phyloP scores from a whole-genome alignment of 345 rosid species.

The Brassica rapa region DNA sequence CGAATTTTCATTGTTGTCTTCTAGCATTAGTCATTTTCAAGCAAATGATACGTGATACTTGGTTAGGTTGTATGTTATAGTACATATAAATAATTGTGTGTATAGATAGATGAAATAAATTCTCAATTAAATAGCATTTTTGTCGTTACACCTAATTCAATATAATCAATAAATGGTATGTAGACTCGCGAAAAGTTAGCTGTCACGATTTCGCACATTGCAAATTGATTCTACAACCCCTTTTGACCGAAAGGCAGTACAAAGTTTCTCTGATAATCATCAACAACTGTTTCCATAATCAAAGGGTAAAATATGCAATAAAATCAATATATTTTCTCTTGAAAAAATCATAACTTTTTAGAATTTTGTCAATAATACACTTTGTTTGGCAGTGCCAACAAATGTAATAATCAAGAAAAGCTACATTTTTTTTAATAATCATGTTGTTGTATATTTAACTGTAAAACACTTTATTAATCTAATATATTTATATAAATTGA shows the following conservation, averaged over 20 bases:
- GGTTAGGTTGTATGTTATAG: not conserved
- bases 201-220: conserved; percentile 34
- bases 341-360: not conserved
- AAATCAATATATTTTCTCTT: not conserved
- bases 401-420: not conserved
- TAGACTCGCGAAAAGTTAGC: conserved; percentile 31
- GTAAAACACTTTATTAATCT: not conserved
- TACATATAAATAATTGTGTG: not conserved
- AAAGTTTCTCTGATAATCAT: conserved; percentile 15
- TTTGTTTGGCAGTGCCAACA: not conserved
- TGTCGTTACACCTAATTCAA: conserved; percentile 24
- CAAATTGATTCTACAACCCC: not conserved
- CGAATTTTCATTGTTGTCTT: not conserved
- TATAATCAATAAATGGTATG: not conserved
- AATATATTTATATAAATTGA: not conserved
- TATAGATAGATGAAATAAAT: conserved; percentile 15
- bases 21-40: not conserved
- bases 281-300: conserved; percentile 20
- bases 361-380: not conserved
- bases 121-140: conserved; percentile 21
- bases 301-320: not conserved
- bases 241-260: conserved; percentile 36
- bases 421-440: too few species aligned
- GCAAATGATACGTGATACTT: not conserved
- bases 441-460: not conserved